A percentile compares a stretch with the other conserved stretches of the same genome.
phyloP scores from a whole-genome alignment of 1,139 yeast species.

The Yamadazyma epiphylla region DNA sequence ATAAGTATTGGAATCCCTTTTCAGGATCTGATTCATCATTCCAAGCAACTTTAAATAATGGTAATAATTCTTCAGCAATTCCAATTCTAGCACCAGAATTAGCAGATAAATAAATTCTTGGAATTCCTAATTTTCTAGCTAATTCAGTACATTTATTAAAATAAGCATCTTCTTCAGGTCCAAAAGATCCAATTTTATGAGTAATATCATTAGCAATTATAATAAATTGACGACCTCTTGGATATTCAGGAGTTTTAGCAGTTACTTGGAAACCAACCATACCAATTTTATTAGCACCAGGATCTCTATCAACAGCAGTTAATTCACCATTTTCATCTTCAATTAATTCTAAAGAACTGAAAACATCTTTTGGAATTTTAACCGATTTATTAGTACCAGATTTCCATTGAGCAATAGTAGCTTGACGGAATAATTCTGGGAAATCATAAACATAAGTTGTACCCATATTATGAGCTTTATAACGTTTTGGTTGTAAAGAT shows the following conservation, averaged over 20 bases:
- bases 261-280: slow-evolving; percentile 95
- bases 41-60: slow-evolving; percentile 91
- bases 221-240: slow-evolving; percentile 89
- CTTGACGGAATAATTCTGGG: slow-evolving; percentile 98
- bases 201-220: slow-evolving; percentile 96
- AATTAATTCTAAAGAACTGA: slow-evolving; percentile 77
- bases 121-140: slow-evolving; percentile 88
- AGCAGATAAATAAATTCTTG: slow-evolving; percentile 92
- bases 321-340: slow-evolving; percentile 74
- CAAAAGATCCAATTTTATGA: slow-evolving; percentile 96
- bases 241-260: slow-evolving; percentile 95
- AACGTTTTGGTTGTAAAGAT: slow-evolving; percentile 96
- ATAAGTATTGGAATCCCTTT: slow-evolving; percentile 88
- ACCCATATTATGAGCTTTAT: slow-evolving; percentile 97
- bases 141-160: slow-evolving; percentile 90
- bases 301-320: slow-evolving; percentile 89
- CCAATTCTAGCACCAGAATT: slow-evolving; percentile 99
- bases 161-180: slow-evolving; percentile 93
- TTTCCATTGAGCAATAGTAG: slow-evolving; percentile 82
- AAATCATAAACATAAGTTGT: slow-evolving; percentile 97
- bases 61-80: slow-evolving; percentile 91
- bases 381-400: slow-evolving; percentile 46
- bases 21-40: slow-evolving; percentile 68
- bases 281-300: slow-evolving; percentile 93
- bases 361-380: slow-evolving; percentile 74